Conservation (phyloP, 2,329 filamentous ascomycete species). For the Ophiocordyceps robertsii region DNA sequence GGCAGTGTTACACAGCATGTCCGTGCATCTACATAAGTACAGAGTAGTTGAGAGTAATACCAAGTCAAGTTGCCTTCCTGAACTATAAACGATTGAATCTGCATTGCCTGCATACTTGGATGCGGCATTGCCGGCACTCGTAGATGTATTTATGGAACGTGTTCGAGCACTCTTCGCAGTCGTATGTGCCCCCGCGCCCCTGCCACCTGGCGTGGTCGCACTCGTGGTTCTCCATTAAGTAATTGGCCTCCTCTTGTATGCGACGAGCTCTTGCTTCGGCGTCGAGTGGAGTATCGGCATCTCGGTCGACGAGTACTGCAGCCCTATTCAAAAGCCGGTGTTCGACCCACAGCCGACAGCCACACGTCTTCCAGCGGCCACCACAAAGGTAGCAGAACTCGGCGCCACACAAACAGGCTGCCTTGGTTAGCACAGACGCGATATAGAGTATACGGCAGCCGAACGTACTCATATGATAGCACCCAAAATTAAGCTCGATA, state of each 20-base stretch:
- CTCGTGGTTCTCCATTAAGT: constrained; percentile 19
- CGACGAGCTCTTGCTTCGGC: not conserved
- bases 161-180: constrained; percentile 31
- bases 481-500: constrained; percentile 33
- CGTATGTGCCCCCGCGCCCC: constrained; percentile 14
- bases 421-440: not conserved
- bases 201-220: constrained; percentile 25
- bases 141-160: constrained; percentile 27
- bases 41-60: no score
- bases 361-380: constrained; percentile 24
- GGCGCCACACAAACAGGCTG: constrained; percentile 29
- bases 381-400: constrained; percentile 37
- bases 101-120: constrained; percentile 33
- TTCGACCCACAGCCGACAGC: constrained; percentile 24
- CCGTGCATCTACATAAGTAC: no score
- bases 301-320: constrained; percentile 16
- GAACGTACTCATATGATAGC: constrained; percentile 41
- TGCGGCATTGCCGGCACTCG: constrained; percentile 29
- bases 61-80: no score
- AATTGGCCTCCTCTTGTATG: not conserved
- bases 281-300: not conserved
- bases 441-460: not conserved
- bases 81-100: constrained; percentile 25
- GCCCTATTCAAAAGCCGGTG: constrained; percentile 17
- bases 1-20: no score